Evolutionary conservation across 768 basidiomycete genomes (phyloP).

Genomic region (Leccinum rimulosum): DNA sequence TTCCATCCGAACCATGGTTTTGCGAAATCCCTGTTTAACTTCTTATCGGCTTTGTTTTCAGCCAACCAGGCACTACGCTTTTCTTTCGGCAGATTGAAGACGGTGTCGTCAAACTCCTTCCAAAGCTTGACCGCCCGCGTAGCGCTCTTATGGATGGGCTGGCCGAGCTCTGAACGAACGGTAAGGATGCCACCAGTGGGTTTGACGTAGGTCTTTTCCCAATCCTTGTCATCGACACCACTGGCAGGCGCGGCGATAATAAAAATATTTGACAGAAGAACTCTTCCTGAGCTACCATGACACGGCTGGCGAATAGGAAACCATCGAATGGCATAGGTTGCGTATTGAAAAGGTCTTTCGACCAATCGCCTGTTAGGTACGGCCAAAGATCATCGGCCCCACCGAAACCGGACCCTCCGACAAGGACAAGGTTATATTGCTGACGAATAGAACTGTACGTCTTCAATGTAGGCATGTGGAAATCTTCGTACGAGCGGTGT

Average conservation of each 20-base stretch:
- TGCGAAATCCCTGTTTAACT: slow-evolving; percentile 92
- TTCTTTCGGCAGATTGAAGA: slow-evolving; percentile 95
- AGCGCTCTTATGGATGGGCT: slow-evolving; percentile 99
- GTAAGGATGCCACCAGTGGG: slow-evolving; percentile 96
- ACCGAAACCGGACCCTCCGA: slow-evolving; percentile 95
- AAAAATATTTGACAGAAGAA: slow-evolving; percentile 88
- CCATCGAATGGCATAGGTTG: slow-evolving; percentile 99
- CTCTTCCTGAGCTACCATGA: slow-evolving; percentile 98
- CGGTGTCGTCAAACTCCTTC: slow-evolving; percentile 97
- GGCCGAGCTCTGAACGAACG: slow-evolving; percentile 95
- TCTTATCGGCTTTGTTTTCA: slow-evolving; percentile 81
- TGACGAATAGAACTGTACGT: slow-evolving; percentile 91
- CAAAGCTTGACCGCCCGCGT: slow-evolving; percentile 96
- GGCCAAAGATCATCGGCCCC: slow-evolving; percentile 95
- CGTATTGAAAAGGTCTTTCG: slow-evolving; percentile 69
- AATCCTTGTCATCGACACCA: slow-evolving; percentile 86
- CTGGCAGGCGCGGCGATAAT: slow-evolving; percentile 75
- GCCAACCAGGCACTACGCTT: slow-evolving; percentile 88
- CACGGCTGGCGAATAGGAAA: slow-evolving; percentile 91
- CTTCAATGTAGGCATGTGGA: slow-evolving; percentile 91
- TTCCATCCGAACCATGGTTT: slow-evolving; percentile 99
- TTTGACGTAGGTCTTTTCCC: slow-evolving; percentile 94
- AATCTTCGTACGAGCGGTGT: slow-evolving; percentile 98
- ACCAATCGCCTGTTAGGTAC: slow-evolving; percentile 96
- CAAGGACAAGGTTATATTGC: slow-evolving; percentile 83